A percentile compares a stretch with the other conserved stretches of the same genome.
Evolutionary conservation across 2,329 filamentous ascomycete genomes (phyloP).

Genomic region (Lachnum nothofagi): DNA sequence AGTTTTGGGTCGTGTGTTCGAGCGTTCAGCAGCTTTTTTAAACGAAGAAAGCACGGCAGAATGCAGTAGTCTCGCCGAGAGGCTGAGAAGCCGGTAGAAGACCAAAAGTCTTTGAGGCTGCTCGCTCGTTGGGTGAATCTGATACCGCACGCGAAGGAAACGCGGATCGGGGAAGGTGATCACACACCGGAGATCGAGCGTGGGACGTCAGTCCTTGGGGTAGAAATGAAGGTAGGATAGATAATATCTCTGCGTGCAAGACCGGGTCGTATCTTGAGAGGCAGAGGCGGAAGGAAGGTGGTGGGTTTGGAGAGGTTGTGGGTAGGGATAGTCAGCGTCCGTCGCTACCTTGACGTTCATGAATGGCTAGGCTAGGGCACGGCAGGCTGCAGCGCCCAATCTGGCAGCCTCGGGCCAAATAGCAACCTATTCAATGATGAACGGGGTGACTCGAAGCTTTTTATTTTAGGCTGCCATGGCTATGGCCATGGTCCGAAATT

Average conservation of each 20-base stretch:
- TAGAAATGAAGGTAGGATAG: constrained; percentile 4
- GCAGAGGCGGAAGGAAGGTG: constrained; percentile 1
- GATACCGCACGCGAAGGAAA: constrained; percentile 11
- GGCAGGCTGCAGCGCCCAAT: background rate
- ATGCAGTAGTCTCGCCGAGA: too few relatives aligned
- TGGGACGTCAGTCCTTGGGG: background rate
- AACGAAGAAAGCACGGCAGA: too few relatives aligned
- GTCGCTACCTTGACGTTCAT: background rate
- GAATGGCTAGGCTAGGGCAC: background rate
- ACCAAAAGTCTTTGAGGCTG: background rate
- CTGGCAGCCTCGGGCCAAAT: too few relatives aligned
- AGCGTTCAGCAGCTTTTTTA: too few relatives aligned
- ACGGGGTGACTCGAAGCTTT: too few relatives aligned
- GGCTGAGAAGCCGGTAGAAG: background rate
- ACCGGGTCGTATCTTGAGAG: constrained; percentile 2
- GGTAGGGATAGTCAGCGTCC: constrained; percentile 5
- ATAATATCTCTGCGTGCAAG: constrained; percentile 2
- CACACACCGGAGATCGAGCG: background rate
- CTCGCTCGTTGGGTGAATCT: constrained; percentile 1
- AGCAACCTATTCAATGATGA: too few relatives aligned
- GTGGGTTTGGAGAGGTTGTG: constrained; percentile 4
- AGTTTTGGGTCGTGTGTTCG: background rate
- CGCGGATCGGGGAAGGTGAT: background rate
- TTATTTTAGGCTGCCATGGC: too few relatives aligned
- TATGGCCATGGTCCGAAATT: too few relatives aligned